phyloP scores from a whole-genome alignment of 768 basidiomycete genomes.

The Rossbeevera mucosa region DNA sequence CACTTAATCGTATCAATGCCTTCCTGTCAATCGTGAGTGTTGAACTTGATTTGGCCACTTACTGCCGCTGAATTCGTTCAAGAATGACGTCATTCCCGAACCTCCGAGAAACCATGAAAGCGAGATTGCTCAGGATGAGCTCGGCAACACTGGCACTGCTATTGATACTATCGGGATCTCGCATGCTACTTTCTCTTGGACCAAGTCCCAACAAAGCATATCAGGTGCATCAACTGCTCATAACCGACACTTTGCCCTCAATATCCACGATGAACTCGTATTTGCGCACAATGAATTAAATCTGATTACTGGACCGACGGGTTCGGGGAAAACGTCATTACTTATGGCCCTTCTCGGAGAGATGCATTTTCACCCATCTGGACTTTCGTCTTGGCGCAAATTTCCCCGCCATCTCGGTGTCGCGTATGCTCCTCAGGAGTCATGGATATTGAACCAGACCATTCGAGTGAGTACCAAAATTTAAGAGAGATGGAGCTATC shows the following conservation, averaged over 20 bases:
- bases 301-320: slow-evolving; percentile 55
- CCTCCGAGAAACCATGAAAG: not conserved
- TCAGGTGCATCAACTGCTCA: not conserved
- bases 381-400: slow-evolving; percentile 57
- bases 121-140: not conserved
- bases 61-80: not conserved
- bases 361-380: slow-evolving; percentile 55
- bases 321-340: slow-evolving; percentile 59
- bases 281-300: slow-evolving; percentile 53
- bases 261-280: slow-evolving; percentile 46
- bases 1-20: slow-evolving; percentile 8
- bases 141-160: not conserved
- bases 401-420: slow-evolving; percentile 65
- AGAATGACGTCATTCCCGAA: slow-evolving; percentile 3
- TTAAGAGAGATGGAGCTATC: not conserved
- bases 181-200: slow-evolving; percentile 8
- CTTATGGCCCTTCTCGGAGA: slow-evolving; percentile 61
- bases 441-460: slow-evolving; percentile 79
- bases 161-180: slow-evolving; percentile 3
- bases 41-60: not conserved
- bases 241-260: slow-evolving; percentile 43
- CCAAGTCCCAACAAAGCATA: not conserved
- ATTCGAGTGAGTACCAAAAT: slow-evolving; percentile 40
- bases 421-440: slow-evolving; percentile 78
- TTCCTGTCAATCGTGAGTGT: slow-evolving; percentile 4